Conservation (phyloP, 352 stramenopile species). For the Phytopythium aichiense region DNA sequence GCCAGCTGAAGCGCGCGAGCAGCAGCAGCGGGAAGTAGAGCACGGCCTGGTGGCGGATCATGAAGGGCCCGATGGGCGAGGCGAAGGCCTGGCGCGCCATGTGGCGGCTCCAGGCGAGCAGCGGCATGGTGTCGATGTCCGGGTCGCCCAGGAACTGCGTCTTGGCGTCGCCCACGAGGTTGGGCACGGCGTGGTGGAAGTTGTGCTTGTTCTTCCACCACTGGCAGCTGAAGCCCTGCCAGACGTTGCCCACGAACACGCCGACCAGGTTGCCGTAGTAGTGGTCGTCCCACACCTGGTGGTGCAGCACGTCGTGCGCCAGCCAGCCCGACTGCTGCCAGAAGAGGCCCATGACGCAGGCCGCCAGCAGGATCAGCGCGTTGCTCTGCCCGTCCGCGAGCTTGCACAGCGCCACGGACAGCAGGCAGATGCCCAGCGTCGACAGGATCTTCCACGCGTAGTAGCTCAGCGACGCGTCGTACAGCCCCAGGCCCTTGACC, state of each 20-base stretch:
- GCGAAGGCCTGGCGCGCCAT: conserved; percentile 90
- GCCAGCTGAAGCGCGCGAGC: conserved; percentile 95
- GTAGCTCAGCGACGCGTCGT: conserved; percentile 89
- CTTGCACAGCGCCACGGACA: conserved; percentile 86
- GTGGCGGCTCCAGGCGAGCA: conserved; percentile 96
- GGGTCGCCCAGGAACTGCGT: conserved; percentile 90
- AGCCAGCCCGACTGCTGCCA: conserved; percentile 99
- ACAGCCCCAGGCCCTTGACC: conserved; percentile 94
- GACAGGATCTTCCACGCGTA: conserved; percentile 96
- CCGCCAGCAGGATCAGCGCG: conserved; percentile 89
- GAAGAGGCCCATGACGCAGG: conserved; percentile 94
- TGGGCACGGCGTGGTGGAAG: conserved; percentile 97
- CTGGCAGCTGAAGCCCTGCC: conserved; percentile 96
- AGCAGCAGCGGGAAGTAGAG: conserved; percentile 98
- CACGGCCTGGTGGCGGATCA: conserved; percentile 91
- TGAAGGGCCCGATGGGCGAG: conserved; percentile 81
- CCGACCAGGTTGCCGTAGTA: conserved; percentile 91
- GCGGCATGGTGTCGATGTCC: conserved; percentile 99
- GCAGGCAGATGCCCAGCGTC: conserved; percentile 89
- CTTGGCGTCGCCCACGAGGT: conserved; percentile 91
- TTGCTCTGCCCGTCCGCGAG: conserved; percentile 61
- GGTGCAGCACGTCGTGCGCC: conserved; percentile 96
- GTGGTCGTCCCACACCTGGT: conserved; percentile 96
- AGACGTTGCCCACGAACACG: conserved; percentile 95
- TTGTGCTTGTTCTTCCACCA: conserved; percentile 99